Evolutionary conservation across 805 yeast species (phyloP).

Genomic region (Wilhelminamyces savonicus): DNA sequence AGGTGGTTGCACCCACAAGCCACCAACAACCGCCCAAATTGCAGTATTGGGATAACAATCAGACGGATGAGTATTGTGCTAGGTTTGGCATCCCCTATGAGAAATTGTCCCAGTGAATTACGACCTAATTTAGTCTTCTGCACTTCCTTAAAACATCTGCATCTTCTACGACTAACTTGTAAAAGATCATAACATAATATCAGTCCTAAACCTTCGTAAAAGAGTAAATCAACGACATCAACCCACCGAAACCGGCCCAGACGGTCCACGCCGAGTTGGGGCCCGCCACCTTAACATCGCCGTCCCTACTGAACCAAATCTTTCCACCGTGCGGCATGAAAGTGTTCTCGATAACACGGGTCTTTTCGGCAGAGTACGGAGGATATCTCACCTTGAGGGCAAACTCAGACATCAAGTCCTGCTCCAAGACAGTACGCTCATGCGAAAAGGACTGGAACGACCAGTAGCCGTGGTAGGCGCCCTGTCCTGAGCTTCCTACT

Average conservation of each 20-base stretch:
- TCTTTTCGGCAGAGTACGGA: conserved; percentile 42
- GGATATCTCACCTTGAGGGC: conserved; percentile 59
- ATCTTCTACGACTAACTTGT: too few relatives aligned
- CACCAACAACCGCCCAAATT: conserved; percentile 10
- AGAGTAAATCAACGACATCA: too few relatives aligned
- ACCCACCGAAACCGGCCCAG: too few relatives aligned
- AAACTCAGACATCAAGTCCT: conserved; percentile 60
- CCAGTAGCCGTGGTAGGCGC: conserved; percentile 71
- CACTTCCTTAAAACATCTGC: too few relatives aligned
- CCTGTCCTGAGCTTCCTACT: conserved; percentile 76
- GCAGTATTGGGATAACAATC: conserved; percentile 29
- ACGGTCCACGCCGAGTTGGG: conserved; percentile 32
- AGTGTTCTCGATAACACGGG: conserved; percentile 17
- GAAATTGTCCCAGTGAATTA: too few relatives aligned
- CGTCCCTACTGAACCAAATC: conserved; percentile 35
- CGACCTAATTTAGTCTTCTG: too few relatives aligned
- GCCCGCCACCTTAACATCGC: conserved; percentile 27
- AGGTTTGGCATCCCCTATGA: conserved; percentile 14
- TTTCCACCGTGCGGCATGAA: conserved; percentile 23
- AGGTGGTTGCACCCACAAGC: conserved; percentile 14
- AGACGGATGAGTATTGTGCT: conserved; percentile 27
- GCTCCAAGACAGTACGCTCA: conserved; percentile 58
- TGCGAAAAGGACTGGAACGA: conserved; percentile 68
- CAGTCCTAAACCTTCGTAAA: too few relatives aligned
- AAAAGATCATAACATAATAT: too few relatives aligned